These are phyloP conservation scores for Phytopythium aichiense DNA, from an alignment of 352 stramenopile genomes.

Conservation along the genomic window DNA sequence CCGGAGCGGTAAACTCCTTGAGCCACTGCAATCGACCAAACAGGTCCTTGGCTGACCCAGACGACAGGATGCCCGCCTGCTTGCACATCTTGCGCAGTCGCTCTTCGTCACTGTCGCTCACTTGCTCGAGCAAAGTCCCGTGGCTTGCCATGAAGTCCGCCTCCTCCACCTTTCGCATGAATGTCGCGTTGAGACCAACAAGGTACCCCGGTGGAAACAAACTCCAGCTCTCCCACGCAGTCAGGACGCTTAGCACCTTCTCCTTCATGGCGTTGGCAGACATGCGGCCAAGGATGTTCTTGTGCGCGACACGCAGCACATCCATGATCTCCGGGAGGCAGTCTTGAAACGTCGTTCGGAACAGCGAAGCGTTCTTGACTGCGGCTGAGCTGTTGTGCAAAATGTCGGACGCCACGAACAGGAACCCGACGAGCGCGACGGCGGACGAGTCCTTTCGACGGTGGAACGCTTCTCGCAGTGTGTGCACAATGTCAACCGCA, in stretches of 20 bases:
- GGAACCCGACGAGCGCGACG: slow-evolving; percentile 47
- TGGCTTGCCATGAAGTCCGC: slow-evolving; percentile 29
- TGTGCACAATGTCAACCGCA: slow-evolving; percentile 58
- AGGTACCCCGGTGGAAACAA: slow-evolving; percentile 71
- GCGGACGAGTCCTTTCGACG: slow-evolving; percentile 23
- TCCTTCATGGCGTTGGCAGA: slow-evolving; percentile 79
- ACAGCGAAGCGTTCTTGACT: slow-evolving; percentile 88
- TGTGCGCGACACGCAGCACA: slow-evolving; percentile 39
- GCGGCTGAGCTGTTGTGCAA: slow-evolving; percentile 87
- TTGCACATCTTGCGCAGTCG: slow-evolving; percentile 60
- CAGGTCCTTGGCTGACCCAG: slow-evolving; percentile 36
- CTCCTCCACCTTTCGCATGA: slow-evolving; percentile 69
- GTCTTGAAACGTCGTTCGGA: slow-evolving; percentile 84
- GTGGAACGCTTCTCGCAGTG: slow-evolving; percentile 45
- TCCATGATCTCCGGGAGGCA: slow-evolving; percentile 75
- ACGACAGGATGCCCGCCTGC: slow-evolving; percentile 60
- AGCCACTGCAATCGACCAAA: slow-evolving; percentile 57
- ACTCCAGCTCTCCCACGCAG: slow-evolving; percentile 76
- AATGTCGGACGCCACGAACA: slow-evolving; percentile 87
- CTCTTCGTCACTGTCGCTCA: slow-evolving; percentile 37
- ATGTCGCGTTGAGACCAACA: slow-evolving; percentile 78
- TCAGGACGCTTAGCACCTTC: slow-evolving; percentile 73
- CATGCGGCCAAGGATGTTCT: slow-evolving; percentile 65
- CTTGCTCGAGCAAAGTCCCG: slow-evolving; percentile 11
- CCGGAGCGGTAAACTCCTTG: slow-evolving; percentile 60